Evolutionary conservation across 139 green algal genomes (phyloP), one percentile per base, ranked within the genome.

Genomic region (Pseudopediastrum boryanum): DNA sequence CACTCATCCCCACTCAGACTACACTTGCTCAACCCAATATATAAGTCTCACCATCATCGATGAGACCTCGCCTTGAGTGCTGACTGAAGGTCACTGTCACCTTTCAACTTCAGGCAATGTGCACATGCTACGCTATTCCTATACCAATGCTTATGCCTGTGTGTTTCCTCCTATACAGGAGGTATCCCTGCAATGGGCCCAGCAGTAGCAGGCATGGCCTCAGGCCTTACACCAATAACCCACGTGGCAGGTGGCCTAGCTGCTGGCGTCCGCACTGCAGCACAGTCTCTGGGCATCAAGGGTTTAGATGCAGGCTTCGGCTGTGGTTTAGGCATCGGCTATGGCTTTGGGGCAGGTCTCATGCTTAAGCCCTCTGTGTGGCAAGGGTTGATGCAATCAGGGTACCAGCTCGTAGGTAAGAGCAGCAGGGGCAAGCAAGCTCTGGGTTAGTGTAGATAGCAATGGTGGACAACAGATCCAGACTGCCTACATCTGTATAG

Each of bases 311-410:
- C 64, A 16, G 82, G 82, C 0, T 42, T 84, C 41, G 82, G 82
- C 19, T 86, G 82, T 35, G 82, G 82, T 31, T 70, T 86, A 43
- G 76, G 76, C 19, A 13, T 83, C 5, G 82, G 82, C 0, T 86
- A 83, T 38, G 76, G 76, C 42, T 86, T 81, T 35, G 76, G 76
- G 19, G 82, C 62, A 13, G 74, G 48, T 8, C 63, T n/a, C n/a
- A n/a, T n/a, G n/a, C n/a, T n/a, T n/a, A n/a, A n/a, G n/a, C n/a
- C n/a, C n/a, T n/a, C n/a, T n/a, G n/a, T n/a, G n/a, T n/a, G n/a
- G n/a, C n/a, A n/a, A n/a, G n/a, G n/a, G n/a, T n/a, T n/a, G n/a
- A n/a, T n/a, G n/a, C n/a, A n/a, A n/a, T n/a, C n/a, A n/a, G n/a
- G n/a, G n/a, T n/a, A n/a, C n/a, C n/a, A n/a, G n/a, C n/a, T n/a